A percentile compares a stretch with the other conserved stretches of the same genome.
phyloP scores from a whole-genome alignment of 805 yeast genomes.

The Millerozyma miso region DNA sequence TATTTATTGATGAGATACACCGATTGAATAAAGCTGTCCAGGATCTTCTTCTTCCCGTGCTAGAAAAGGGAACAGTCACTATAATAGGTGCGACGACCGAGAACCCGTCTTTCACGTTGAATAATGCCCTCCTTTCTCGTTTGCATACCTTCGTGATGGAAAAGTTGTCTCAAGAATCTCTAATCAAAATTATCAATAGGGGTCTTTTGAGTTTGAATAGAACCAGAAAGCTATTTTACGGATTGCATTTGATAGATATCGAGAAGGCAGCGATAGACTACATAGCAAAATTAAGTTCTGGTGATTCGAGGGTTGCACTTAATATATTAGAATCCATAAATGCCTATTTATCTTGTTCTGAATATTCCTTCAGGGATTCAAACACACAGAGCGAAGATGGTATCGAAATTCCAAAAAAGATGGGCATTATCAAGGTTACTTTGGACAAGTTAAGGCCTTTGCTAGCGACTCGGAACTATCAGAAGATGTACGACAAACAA shows the following conservation, averaged over 20 bases:
- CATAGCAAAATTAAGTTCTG: slow-evolving; percentile 71
- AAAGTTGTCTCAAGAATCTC: slow-evolving; percentile 26
- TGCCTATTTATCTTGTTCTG: slow-evolving; percentile 42
- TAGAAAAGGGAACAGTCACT: slow-evolving; percentile 36
- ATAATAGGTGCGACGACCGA: slow-evolving; percentile 54
- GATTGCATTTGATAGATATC: slow-evolving; percentile 49
- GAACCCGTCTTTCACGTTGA: slow-evolving; percentile 50
- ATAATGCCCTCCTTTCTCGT: slow-evolving; percentile 40
- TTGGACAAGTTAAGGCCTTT: slow-evolving; percentile 38
- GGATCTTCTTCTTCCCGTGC: slow-evolving; percentile 38
- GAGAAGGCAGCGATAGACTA: slow-evolving; percentile 57
- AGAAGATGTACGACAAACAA: slow-evolving; percentile 69
- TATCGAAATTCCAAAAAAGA: slow-evolving; percentile 10
- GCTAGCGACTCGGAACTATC: slow-evolving; percentile 40
- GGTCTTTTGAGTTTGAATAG: slow-evolving; percentile 49
- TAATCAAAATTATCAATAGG: slow-evolving; percentile 30
- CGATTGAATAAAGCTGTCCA: slow-evolving; percentile 42
- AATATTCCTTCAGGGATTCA: slow-evolving; percentile 17
- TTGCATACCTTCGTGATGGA: slow-evolving; percentile 45
- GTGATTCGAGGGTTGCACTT: slow-evolving; percentile 84
- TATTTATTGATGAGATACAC: slow-evolving; percentile 43
- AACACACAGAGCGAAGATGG: slow-evolving; percentile 13
- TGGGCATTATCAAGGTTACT: slow-evolving; percentile 38
- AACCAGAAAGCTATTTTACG: slow-evolving; percentile 50
- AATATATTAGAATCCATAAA: slow-evolving; percentile 74